These are phyloP conservation scores for Aspergillus ostianus DNA, from an alignment of 495 filamentous ascomycete genomes.

Conservation along the genomic window DNA sequence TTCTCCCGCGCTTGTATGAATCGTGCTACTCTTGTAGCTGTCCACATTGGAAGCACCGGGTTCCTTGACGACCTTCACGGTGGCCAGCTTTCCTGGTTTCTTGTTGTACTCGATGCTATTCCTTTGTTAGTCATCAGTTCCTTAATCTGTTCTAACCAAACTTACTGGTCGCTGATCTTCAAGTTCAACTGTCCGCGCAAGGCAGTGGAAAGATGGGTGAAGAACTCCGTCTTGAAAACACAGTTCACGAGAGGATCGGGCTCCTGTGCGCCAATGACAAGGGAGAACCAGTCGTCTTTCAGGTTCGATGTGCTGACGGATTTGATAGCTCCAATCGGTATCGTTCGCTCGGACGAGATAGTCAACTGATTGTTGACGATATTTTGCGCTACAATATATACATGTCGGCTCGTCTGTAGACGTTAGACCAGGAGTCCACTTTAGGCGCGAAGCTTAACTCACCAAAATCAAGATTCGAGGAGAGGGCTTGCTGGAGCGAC, in stretches of 20 bases:
- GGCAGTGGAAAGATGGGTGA: constrained; percentile 77
- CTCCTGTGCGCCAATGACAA: constrained; percentile 88
- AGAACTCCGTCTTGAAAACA: constrained; percentile 94
- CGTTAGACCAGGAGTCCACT: constrained; percentile 13
- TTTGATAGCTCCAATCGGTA: constrained; percentile 84
- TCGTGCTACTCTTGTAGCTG: constrained; percentile 87
- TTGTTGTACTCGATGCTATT: constrained; percentile 88
- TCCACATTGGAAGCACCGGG: constrained; percentile 67
- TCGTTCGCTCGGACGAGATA: constrained; percentile 76
- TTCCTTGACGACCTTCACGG: constrained; percentile 89
- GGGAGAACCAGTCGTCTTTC: constrained; percentile 94
- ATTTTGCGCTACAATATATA: constrained; percentile 83
- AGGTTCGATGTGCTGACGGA: constrained; percentile 73
- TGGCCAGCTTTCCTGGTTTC: constrained; percentile 89
- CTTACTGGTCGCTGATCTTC: constrained; percentile 69
- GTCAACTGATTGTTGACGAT: constrained; percentile 77
- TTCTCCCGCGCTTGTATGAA: constrained; percentile 85
- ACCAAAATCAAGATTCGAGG: constrained; percentile 80
- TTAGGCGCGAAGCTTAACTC: constrained; percentile 19
- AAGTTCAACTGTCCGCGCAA: constrained; percentile 78
- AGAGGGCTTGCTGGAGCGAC: constrained; percentile 88
- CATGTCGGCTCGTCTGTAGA: constrained; percentile 67
- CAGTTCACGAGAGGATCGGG: constrained; percentile 90
- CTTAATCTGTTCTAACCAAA: background rate
- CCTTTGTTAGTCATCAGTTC: constrained; percentile 26